These are phyloP conservation scores for Neurospora sp. DNA, from an alignment of 2,329 filamentous ascomycete genomes.

Conservation along the genomic window DNA sequence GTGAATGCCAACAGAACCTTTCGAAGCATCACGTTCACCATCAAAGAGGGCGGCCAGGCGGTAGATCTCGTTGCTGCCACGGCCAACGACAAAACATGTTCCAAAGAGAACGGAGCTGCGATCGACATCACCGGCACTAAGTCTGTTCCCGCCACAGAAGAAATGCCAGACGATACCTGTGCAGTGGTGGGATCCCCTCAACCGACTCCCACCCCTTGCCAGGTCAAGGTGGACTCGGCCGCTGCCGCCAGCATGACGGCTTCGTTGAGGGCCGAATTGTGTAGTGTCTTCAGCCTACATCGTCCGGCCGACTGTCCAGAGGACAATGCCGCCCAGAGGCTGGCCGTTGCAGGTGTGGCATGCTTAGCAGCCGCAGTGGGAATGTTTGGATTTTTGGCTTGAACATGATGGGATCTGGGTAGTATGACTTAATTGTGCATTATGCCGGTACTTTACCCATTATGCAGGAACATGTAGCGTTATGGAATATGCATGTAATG, in stretches of 20 bases:
- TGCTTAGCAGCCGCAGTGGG: not conserved
- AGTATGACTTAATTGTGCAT: not conserved
- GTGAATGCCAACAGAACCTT: not conserved
- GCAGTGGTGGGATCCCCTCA: constrained; percentile 10
- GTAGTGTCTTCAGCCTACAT: too few relatives aligned
- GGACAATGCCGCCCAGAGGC: not conserved
- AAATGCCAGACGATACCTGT: not conserved
- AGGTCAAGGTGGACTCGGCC: constrained; percentile 2
- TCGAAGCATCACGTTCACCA: not conserved
- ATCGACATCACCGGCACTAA: not conserved
- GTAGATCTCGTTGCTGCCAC: constrained; percentile 4
- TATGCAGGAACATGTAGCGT: too few relatives aligned
- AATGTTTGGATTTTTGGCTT: not conserved
- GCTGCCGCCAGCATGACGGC: constrained; percentile 4
- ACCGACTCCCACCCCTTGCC: not conserved
- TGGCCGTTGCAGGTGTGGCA: constrained; percentile 2
- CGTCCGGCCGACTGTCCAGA: not conserved
- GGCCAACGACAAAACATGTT: not conserved
- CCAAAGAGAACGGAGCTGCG: not conserved
- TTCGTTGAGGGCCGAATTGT: not conserved
- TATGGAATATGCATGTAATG: not conserved
- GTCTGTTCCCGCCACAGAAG: not conserved
- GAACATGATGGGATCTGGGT: not conserved
- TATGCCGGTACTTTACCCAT: too few relatives aligned
- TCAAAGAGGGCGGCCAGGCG: not conserved